Percentiles rank a stretch among this genome's conserved stretches.
Conservation (phyloP, 441 rosid species). For the Gossypium trilobum region DNA sequence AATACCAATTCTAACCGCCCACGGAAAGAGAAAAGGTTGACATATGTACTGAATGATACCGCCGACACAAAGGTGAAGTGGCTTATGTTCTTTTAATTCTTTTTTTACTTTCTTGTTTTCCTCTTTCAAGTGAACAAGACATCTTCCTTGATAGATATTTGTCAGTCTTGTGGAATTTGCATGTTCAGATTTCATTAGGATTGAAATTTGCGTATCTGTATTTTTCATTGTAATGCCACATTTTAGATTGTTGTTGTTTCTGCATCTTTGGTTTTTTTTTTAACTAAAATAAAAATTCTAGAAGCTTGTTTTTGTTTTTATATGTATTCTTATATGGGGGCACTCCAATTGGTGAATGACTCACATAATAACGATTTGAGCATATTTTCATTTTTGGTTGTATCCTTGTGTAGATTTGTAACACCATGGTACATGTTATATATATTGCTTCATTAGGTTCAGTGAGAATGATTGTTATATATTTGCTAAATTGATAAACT, state of each 20-base stretch:
- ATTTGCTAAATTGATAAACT: not conserved
- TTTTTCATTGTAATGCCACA: not conserved
- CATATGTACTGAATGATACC: conserved; percentile 76
- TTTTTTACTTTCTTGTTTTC: not conserved
- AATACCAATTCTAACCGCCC: conserved; percentile 74
- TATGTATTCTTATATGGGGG: not conserved
- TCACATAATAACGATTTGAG: not conserved
- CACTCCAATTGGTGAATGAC: not conserved
- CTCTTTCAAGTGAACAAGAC: not conserved
- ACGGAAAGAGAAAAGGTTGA: conserved; percentile 94
- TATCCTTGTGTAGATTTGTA: not conserved
- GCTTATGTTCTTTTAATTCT: not conserved
- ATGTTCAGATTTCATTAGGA: not conserved
- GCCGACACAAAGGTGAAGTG: conserved; percentile 64
- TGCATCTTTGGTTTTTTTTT: not conserved
- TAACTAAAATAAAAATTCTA: not conserved
- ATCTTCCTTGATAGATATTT: not conserved
- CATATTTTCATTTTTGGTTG: not conserved
- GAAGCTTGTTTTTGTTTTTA: not conserved
- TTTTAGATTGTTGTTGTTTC: not conserved
- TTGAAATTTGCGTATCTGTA: not conserved
- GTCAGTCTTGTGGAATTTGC: not conserved
- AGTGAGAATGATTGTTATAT: not conserved
- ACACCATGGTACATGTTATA: not conserved
- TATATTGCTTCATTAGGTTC: not conserved